Percentiles rank a stretch among this genome's conserved stretches.
phyloP scores from a whole-genome alignment of 805 yeast species.

The Sungouiozyma ichnusensis region DNA sequence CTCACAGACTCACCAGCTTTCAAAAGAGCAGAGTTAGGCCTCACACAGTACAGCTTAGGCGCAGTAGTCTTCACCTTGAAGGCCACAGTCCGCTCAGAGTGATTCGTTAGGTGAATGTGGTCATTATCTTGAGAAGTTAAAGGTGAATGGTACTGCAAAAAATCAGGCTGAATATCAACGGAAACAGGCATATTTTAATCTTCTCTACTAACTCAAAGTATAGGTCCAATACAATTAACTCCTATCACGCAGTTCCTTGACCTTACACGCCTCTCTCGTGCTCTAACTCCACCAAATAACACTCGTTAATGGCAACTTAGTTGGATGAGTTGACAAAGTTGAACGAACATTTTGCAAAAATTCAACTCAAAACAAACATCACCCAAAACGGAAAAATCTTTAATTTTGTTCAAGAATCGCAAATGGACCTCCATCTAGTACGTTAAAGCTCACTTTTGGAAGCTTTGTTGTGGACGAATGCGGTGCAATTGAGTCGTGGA shows the following conservation, averaged over 20 bases:
- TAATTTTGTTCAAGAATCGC: background rate
- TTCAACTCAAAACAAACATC: background rate
- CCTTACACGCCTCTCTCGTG: too few species aligned
- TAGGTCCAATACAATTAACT: background rate
- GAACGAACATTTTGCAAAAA: too few species aligned
- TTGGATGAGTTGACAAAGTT: too few species aligned
- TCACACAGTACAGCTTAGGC: conserved; percentile 87
- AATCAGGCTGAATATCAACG: conserved; percentile 65
- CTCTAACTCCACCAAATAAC: too few species aligned
- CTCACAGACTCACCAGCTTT: conserved; percentile 61
- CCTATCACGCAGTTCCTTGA: too few species aligned
- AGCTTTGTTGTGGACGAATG: background rate
- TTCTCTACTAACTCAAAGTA: background rate
- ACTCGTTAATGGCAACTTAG: too few species aligned
- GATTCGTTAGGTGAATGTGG: conserved; percentile 40
- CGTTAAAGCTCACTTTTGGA: too few species aligned
- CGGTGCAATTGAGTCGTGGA: background rate
- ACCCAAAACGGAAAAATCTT: background rate
- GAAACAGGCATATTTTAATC: background rate
- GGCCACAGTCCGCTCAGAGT: conserved; percentile 51
- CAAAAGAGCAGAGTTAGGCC: conserved; percentile 83
- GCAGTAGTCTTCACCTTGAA: conserved; percentile 98
- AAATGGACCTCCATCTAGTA: too few species aligned
- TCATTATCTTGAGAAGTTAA: conserved; percentile 63
- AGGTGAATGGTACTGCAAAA: conserved; percentile 65